phyloP scores from a whole-genome alignment of 2,329 filamentous ascomycete species.

The Diaporthe sp. region DNA sequence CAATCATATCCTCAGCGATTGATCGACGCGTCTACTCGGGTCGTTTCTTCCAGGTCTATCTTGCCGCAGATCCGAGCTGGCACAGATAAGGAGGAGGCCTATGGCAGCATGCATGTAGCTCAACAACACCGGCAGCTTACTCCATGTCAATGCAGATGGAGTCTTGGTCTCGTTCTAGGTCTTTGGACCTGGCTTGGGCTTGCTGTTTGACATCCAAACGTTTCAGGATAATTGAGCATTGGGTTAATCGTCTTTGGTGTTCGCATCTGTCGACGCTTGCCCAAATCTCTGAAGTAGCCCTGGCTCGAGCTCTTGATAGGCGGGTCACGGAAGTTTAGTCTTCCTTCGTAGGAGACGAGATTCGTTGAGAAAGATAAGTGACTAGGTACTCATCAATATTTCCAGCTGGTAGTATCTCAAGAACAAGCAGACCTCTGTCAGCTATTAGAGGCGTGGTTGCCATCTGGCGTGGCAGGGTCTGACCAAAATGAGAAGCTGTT shows the following conservation, averaged over 20 bases:
- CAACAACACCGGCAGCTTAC: not conserved
- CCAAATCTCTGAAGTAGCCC: not conserved
- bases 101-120: not conserved
- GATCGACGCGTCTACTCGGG: not conserved
- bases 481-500: not conserved
- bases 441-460: not conserved
- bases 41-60: not conserved
- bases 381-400: not conserved
- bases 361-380: not conserved
- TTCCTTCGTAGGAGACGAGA: not conserved
- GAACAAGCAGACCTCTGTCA: not conserved
- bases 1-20: not conserved
- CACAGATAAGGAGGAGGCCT: not conserved
- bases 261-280: not conserved
- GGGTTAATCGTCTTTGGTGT: too few relatives aligned
- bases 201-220: too few relatives aligned
- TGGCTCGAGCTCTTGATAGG: not conserved
- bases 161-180: not conserved
- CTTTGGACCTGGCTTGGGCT: too few relatives aligned
- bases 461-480: not conserved
- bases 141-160: not conserved
- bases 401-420: too few relatives aligned
- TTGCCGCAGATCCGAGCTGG: not conserved
- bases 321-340: not conserved
- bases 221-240: not conserved